Evolutionary conservation across 176 grass and related monocot genomes (phyloP).

Genomic region (Oryza meyeriana): DNA sequence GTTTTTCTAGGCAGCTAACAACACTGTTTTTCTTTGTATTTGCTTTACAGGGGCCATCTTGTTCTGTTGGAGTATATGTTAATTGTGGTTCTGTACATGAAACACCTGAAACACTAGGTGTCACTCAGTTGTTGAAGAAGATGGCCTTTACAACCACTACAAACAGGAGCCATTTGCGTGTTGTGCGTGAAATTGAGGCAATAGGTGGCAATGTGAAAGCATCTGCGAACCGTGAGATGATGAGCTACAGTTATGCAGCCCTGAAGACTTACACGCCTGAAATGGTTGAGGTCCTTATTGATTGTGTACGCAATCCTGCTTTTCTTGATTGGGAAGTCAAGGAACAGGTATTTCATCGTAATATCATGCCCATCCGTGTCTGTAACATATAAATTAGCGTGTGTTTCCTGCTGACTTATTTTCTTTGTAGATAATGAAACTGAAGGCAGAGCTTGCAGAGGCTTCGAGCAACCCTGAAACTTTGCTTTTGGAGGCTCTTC

Average conservation of each 20-base stretch:
- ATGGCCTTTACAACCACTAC: conserved; percentile 80
- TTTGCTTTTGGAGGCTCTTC: conserved; percentile 91
- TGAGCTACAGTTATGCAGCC: conserved; percentile 77
- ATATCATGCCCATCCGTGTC: background rate
- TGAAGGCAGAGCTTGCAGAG: conserved; percentile 60
- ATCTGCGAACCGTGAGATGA: conserved; percentile 72
- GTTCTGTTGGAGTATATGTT: conserved; percentile 83
- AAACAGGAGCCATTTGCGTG: conserved; percentile 78
- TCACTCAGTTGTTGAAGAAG: conserved; percentile 67
- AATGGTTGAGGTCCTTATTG: conserved; percentile 97
- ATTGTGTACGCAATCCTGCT: conserved; percentile 74
- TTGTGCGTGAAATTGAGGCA: conserved; percentile 87
- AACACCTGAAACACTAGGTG: conserved; percentile 54
- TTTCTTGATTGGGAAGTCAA: conserved; percentile 98
- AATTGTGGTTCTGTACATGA: conserved; percentile 87
- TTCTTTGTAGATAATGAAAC: conserved; percentile 53
- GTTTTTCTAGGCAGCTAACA: conserved; percentile 5
- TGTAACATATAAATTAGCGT: conserved; percentile 21
- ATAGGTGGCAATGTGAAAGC: conserved; percentile 75
- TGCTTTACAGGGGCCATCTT: conserved; percentile 52
- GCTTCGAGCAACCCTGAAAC: conserved; percentile 63
- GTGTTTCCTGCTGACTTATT: conserved; percentile 14
- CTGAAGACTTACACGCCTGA: conserved; percentile 87
- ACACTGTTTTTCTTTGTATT: conserved; percentile 23
- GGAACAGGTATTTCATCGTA: conserved; percentile 64